Conservation (phyloP, 2,329 filamentous ascomycete species). For the Elsinoe batatas region DNA sequence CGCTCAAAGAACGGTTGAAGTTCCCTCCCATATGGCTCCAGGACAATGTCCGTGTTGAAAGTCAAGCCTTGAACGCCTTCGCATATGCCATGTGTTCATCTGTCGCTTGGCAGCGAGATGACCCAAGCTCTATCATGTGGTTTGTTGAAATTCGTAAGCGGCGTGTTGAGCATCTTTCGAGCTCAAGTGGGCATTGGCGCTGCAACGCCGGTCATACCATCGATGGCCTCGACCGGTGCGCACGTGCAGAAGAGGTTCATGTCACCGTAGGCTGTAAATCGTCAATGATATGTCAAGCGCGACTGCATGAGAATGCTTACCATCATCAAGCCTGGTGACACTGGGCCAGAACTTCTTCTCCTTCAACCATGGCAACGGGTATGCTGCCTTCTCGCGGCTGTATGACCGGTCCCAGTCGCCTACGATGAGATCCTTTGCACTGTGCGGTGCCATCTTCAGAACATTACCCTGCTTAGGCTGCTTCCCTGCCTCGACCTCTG, state of each 20-base stretch:
- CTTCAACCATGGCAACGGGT: conserved; percentile 68
- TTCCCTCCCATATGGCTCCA: not conserved
- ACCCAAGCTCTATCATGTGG: not conserved
- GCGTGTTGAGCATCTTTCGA: not conserved
- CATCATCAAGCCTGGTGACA: conserved; percentile 78
- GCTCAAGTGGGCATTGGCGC: conserved; percentile 24
- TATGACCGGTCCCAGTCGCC: conserved; percentile 79
- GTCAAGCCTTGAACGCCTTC: not conserved
- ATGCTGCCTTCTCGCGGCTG: conserved; percentile 71
- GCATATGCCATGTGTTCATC: not conserved
- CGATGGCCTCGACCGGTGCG: conserved; percentile 61
- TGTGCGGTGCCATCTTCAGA: conserved; percentile 81
- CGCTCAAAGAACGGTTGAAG: conserved; percentile 8
- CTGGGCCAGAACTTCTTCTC: conserved; percentile 98
- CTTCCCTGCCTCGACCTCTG: conserved; percentile 68
- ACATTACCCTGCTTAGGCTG: conserved; percentile 69
- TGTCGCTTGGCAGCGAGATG: not conserved
- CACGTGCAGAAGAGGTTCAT: conserved; percentile 93
- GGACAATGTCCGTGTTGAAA: not conserved
- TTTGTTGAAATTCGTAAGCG: conserved; percentile 5
- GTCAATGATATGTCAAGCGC: conserved; percentile 21
- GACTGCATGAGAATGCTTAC: conserved; percentile 43
- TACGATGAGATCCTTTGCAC: conserved; percentile 65
- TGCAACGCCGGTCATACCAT: conserved; percentile 26
- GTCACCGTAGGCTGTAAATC: conserved; percentile 65